A percentile compares a stretch with the other conserved stretches of the same genome.
phyloP scores from a whole-genome alignment of 257 asterid species.

The Solanum pinnatisectum region DNA sequence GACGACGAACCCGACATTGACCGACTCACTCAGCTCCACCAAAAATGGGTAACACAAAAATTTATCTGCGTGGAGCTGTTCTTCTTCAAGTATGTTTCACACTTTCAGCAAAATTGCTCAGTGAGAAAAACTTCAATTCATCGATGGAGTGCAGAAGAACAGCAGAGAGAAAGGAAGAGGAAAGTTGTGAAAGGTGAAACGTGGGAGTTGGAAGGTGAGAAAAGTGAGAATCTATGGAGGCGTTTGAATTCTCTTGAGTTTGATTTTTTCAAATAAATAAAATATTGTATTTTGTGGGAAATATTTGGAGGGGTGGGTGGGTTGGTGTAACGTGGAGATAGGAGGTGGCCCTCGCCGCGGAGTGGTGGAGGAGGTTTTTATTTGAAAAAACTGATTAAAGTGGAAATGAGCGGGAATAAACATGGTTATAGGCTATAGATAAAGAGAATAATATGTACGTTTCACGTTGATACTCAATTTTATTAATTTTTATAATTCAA shows the following conservation, averaged over 20 bases:
- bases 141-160: background rate
- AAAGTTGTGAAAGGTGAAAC: background rate
- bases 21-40: background rate
- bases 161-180: background rate
- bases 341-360: background rate
- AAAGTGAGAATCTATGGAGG: background rate
- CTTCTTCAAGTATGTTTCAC: background rate
- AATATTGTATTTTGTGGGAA: background rate
- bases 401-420: background rate
- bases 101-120: background rate
- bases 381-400: background rate
- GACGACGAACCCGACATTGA: conserved; percentile 85
- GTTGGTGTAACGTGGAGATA: background rate
- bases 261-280: background rate
- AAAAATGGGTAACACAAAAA: background rate
- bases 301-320: background rate
- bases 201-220: background rate
- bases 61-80: background rate
- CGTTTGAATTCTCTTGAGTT: conserved; percentile 1
- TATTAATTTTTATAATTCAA: background rate
- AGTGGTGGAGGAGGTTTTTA: background rate
- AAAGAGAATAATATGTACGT: background rate
- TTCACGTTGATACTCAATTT: background rate
- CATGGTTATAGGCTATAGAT: background rate
- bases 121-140: background rate